Evolutionary conservation across 106 monocot species (phyloP).

Genomic region (Agapanthus africanus): DNA sequence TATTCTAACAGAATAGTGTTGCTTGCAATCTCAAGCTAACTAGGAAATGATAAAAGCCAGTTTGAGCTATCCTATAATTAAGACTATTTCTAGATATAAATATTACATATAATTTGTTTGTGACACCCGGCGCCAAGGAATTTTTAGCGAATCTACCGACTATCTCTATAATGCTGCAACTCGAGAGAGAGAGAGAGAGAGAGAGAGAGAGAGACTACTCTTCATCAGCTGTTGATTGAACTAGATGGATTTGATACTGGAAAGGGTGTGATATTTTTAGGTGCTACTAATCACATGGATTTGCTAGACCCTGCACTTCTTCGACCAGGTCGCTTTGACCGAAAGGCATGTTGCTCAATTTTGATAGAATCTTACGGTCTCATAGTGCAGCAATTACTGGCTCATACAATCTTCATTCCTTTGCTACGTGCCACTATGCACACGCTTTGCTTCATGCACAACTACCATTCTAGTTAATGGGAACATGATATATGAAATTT

Average conservation of each 20-base stretch:
- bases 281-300: conserved; percentile 85
- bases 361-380: neutral
- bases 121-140: conserved; percentile 60
- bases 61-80: neutral
- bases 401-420: neutral
- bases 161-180: conserved; percentile 76
- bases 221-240: conserved; percentile 81
- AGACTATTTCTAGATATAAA: neutral
- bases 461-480: too few relatives aligned
- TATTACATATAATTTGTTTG: neutral
- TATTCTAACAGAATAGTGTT: neutral
- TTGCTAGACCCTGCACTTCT: conserved; percentile 84
- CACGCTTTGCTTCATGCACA: neutral
- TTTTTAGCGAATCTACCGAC: conserved; percentile 68
- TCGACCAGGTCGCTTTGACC: conserved; percentile 81
- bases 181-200: too few relatives aligned
- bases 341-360: conserved; percentile 51
- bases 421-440: neutral
- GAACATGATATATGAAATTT: too few relatives aligned
- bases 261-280: conserved; percentile 83
- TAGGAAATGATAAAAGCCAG: neutral
- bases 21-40: neutral
- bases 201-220: conserved; percentile 83
- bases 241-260: conserved; percentile 90
- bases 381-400: neutral